phyloP scores from a whole-genome alignment of 768 basidiomycete species.

The Pisolithus orientalis region DNA sequence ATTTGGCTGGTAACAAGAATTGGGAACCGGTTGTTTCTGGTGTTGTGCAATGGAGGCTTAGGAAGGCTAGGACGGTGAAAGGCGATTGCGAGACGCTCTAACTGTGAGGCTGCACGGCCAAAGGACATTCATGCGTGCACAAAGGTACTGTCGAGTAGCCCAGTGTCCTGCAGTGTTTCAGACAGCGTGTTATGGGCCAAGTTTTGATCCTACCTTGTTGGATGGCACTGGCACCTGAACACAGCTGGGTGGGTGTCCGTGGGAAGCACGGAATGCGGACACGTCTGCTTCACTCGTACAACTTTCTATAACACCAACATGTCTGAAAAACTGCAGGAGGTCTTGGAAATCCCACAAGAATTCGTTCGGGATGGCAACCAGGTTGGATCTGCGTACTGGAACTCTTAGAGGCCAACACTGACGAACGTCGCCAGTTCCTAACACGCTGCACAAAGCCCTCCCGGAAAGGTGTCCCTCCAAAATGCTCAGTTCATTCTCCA shows the following conservation, averaged over 20 bases:
- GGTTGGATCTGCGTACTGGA: conserved; percentile 33
- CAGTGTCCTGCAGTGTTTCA: not conserved
- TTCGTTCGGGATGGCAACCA: conserved; percentile 92
- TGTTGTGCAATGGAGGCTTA: not conserved
- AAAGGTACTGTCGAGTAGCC: conserved; percentile 7
- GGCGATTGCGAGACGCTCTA: conserved; percentile 22
- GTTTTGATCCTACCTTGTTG: not conserved
- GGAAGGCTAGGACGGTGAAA: conserved; percentile 18
- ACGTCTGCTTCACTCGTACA: conserved; percentile 21
- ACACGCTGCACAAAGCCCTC: conserved; percentile 97
- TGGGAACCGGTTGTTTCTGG: conserved; percentile 4
- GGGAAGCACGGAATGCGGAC: conserved; percentile 19
- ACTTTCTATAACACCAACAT: conserved; percentile 39
- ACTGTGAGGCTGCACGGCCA: conserved; percentile 29
- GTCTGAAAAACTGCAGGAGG: conserved; percentile 88
- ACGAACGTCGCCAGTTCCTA: conserved; percentile 62
- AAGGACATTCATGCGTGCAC: conserved; percentile 60
- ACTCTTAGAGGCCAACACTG: conserved; percentile 4
- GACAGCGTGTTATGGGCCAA: no score
- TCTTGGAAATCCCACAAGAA: conserved; percentile 86
- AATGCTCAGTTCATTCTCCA: not conserved
- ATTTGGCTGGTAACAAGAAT: conserved; percentile 11
- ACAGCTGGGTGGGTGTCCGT: conserved; percentile 8
- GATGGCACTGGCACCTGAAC: not conserved
- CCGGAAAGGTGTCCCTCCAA: conserved; percentile 64